phyloP scores from a whole-genome alignment of 176 grass and related monocot genomes.

The Ananas comosus region DNA sequence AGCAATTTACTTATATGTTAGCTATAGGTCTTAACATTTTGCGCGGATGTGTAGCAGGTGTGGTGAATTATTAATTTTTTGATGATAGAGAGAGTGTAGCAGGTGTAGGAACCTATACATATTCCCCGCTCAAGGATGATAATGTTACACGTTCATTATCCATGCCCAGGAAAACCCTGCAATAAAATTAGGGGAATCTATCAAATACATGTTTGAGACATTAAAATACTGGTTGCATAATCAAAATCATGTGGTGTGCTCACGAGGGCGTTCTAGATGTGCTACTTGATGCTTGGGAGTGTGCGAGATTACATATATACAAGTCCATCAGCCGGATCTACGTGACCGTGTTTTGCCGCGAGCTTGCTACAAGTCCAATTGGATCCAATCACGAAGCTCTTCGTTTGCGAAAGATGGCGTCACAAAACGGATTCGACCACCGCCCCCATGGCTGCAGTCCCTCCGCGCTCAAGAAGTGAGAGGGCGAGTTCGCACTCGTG shows the following conservation, averaged over 20 bases:
- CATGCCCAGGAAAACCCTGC: too few relatives aligned
- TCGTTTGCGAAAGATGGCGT: slow-evolving; percentile 1
- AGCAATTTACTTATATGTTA: too few relatives aligned
- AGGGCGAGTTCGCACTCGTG: slow-evolving; percentile 68
- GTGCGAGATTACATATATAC: not conserved
- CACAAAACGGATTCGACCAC: slow-evolving; percentile 47
- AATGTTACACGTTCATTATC: too few relatives aligned
- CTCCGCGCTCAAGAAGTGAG: slow-evolving; percentile 66
- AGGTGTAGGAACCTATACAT: too few relatives aligned
- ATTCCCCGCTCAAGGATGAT: too few relatives aligned
- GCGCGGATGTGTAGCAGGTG: too few relatives aligned
- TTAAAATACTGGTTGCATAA: not conserved
- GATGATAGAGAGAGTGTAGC: too few relatives aligned
- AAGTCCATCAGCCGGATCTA: not conserved
- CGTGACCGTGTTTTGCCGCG: too few relatives aligned
- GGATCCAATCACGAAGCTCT: not conserved
- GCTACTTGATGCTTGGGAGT: not conserved
- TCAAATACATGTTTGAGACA: not conserved
- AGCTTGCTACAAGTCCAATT: not conserved
- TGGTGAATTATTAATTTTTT: too few relatives aligned
- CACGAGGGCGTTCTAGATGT: not conserved
- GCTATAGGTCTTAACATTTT: too few relatives aligned
- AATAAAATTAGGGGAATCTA: not conserved
- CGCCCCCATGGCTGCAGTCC: slow-evolving; percentile 31
- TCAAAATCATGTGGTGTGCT: too few relatives aligned